Evolutionary conservation across 169 alveolate species (phyloP).

Genomic region (Eimeria acervulina): DNA sequence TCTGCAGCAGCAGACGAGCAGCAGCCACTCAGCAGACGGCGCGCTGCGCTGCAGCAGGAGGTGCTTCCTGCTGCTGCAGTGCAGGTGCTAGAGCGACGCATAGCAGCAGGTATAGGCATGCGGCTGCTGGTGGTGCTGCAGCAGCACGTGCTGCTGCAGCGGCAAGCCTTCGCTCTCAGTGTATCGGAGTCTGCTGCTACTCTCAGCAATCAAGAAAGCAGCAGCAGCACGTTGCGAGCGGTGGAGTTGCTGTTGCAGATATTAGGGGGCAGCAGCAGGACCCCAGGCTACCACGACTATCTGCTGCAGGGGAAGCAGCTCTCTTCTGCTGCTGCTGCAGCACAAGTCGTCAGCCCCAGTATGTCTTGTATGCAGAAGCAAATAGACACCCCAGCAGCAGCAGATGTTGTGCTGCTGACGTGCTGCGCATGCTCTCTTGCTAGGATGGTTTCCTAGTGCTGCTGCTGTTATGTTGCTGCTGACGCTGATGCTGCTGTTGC

Average conservation of each 20-base stretch:
- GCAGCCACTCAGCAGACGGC: constrained; percentile 1
- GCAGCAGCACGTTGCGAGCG: constrained; percentile 62
- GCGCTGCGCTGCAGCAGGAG: constrained; percentile 37
- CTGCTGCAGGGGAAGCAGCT: constrained; percentile 61
- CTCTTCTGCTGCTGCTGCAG: constrained; percentile 47
- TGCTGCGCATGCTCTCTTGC: neutral
- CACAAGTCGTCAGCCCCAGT: constrained; percentile 52
- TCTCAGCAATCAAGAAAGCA: neutral
- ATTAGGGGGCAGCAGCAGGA: constrained; percentile 3
- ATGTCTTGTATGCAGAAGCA: neutral
- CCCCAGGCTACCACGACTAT: constrained; percentile 68
- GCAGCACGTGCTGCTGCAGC: constrained; percentile 76
- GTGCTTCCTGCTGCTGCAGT: constrained; percentile 71
- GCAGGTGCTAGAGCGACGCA: constrained; percentile 69
- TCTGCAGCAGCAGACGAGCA: constrained; percentile 75
- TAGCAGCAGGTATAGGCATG: constrained; percentile 49
- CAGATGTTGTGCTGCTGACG: neutral
- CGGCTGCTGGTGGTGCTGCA: constrained; percentile 77
- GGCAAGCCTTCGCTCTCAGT: constrained; percentile 66
- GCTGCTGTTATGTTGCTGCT: constrained; percentile 41
- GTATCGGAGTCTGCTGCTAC: constrained; percentile 68
- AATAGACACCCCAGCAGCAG: neutral
- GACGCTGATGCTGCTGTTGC: too few species aligned
- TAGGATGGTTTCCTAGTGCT: neutral
- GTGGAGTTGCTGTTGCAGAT: constrained; percentile 41